Conservation (phyloP, 345 rosid genomes). For the Noccaea bulbosa region DNA sequence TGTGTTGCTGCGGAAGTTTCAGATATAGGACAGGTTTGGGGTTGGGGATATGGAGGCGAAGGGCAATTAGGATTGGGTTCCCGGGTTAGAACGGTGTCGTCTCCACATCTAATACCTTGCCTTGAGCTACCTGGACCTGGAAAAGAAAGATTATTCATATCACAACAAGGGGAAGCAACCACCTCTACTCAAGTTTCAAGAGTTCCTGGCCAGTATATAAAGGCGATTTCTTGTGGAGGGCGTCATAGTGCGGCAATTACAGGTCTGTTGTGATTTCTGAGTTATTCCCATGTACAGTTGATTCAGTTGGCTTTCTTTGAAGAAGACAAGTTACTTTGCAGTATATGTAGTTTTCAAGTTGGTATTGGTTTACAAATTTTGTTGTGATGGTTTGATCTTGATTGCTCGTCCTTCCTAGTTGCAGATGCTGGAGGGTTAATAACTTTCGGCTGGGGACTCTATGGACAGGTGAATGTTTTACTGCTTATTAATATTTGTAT, state of each 20-base stretch:
- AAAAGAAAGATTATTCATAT: conserved; percentile 50
- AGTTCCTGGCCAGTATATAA: conserved; percentile 59
- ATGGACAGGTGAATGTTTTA: conserved; percentile 69
- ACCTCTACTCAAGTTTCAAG: conserved; percentile 47
- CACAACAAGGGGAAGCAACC: conserved; percentile 52
- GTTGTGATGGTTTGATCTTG: conserved; percentile 16
- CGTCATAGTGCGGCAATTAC: conserved; percentile 83
- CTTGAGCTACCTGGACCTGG: conserved; percentile 52
- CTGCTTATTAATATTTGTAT: not conserved
- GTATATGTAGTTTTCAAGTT: not conserved
- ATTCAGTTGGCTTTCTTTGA: not conserved
- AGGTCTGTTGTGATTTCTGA: conserved; percentile 50
- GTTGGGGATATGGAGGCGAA: conserved; percentile 99
- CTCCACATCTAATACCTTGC: conserved; percentile 81
- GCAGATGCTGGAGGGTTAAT: conserved; percentile 75
- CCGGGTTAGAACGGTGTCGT: conserved; percentile 75
- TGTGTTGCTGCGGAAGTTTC: conserved; percentile 71
- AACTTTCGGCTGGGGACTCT: conserved; percentile 90
- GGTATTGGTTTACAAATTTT: conserved; percentile 1
- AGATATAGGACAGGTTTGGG: conserved; percentile 98
- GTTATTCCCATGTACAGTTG: conserved; percentile 4
- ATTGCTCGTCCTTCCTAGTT: conserved; percentile 33
- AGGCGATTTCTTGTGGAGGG: conserved; percentile 83
- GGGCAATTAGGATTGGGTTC: conserved; percentile 93
- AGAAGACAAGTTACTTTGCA: not conserved